These are phyloP conservation scores for Colletotrichum magnum DNA, from an alignment of 2,329 filamentous ascomycete species.

Conservation along the genomic window DNA sequence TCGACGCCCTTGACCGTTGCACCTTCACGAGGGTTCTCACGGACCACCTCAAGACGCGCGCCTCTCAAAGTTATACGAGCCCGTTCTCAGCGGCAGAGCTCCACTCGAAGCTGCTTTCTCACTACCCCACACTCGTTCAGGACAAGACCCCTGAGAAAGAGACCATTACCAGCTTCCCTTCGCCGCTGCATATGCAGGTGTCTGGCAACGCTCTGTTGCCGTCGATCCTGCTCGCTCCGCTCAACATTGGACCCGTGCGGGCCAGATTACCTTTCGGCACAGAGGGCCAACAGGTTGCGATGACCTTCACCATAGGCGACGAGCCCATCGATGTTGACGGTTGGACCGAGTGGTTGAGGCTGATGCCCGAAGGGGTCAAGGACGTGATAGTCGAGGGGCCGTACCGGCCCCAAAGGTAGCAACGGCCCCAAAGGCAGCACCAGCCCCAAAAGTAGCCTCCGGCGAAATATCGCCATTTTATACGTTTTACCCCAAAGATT, in stretches of 20 bases:
- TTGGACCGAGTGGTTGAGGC: constrained; percentile 71
- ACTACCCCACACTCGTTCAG: constrained; percentile 66
- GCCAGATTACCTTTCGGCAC: constrained; percentile 57
- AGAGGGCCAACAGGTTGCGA: constrained; percentile 62
- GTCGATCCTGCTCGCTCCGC: constrained; percentile 68
- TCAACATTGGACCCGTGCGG: constrained; percentile 56
- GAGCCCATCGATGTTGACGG: constrained; percentile 66
- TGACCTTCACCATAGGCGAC: constrained; percentile 66
- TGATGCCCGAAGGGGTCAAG: constrained; percentile 70
- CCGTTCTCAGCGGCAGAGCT: constrained; percentile 67
- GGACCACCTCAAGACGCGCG: constrained; percentile 64
- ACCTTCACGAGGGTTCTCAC: constrained; percentile 66
- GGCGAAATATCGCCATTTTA: constrained; percentile 2
- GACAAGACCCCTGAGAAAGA: constrained; percentile 65
- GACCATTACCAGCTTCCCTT: constrained; percentile 63
- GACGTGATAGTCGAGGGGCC: constrained; percentile 70
- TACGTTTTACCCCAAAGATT: constrained; percentile 24
- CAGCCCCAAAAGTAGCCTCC: constrained; percentile 52
- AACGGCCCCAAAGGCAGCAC: constrained; percentile 59
- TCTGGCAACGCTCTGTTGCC: constrained; percentile 67
- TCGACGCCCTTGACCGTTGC: constrained; percentile 61
- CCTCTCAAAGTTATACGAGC: constrained; percentile 57
- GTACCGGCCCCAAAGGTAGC: constrained; percentile 55
- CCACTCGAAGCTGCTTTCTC: constrained; percentile 66
- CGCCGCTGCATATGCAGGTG: constrained; percentile 69